Base-by-base conservation (phyloP, 2,329 filamentous ascomycete species). In the Arthrobotrys megalospora region DNA sequence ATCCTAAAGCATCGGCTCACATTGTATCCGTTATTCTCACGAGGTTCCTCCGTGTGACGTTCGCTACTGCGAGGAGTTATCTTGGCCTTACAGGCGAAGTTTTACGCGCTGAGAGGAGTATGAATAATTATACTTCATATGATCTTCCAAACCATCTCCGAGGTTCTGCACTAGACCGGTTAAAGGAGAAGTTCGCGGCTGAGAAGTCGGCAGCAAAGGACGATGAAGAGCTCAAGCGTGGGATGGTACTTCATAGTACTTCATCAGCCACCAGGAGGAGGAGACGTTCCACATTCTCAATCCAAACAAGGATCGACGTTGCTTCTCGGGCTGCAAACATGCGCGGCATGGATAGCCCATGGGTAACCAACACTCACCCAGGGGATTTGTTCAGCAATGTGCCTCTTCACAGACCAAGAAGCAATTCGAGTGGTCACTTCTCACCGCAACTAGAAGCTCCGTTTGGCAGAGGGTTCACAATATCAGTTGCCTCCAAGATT, bases 1-100 rank as follows among this genome's bases (percentile, higher is more conserved):
- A 98, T 82, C 96, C 96, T 8, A 97, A 96, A 85, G 94, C 96
- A 8, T 97, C 96, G 1, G 92, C 96, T 1, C 96, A 99, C 82
- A 98, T 99, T 80, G 94, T 99, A 5, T 96, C 99, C 83, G 95
- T 99, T 53, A 99, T 99, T 79, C 86, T 99, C 36, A 97, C 96
- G 1, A 90, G 96, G 60, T 91, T 99, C 64, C 95, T 99, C 83
- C 88, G 96, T 81, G 96, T 99, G 1, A 99, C 96, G 0, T 89
- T 99, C 66, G 92, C 94, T 0, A 98, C 96, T 10, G 96, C 94
- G 0, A 96, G 97, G 86, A 93, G 93, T 67, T 99, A 99, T 82
- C 89, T 99, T 14, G 96, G 96, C 0, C 85, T 99, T 48, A 97
- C 93, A 0, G 93, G 91, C 45, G 96, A 99, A 82, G 95, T 99